Percentiles rank a stretch among this genome's conserved stretches.
These are phyloP conservation scores for Paecilomyces sp. DNA, from an alignment of 2,329 filamentous ascomycete genomes.

Conservation along the genomic window DNA sequence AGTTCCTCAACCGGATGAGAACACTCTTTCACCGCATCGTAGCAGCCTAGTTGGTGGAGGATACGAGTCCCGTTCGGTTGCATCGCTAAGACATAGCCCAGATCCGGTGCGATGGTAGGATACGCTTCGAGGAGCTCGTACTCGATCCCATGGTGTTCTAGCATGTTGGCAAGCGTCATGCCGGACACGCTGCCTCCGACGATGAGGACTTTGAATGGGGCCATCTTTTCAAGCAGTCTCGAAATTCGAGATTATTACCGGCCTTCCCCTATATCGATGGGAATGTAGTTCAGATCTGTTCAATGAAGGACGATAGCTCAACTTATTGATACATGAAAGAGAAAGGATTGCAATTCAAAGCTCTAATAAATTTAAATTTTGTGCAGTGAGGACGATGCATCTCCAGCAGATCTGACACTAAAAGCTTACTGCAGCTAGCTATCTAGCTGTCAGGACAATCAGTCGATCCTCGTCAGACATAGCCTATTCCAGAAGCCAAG, in stretches of 20 bases:
- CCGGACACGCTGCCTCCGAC: slow-evolving; percentile 7
- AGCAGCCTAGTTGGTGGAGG: slow-evolving; percentile 1
- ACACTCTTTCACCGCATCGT: not conserved
- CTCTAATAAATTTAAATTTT: too few species aligned
- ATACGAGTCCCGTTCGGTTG: slow-evolving; percentile 1
- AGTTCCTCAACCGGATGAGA: not conserved
- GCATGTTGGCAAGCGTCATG: slow-evolving; percentile 6
- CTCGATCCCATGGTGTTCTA: slow-evolving; percentile 7
- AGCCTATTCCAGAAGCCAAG: not conserved
- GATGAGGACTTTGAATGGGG: slow-evolving; percentile 8
- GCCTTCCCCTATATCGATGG: not conserved
- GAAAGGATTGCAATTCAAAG: too few species aligned
- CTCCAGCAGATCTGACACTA: too few species aligned
- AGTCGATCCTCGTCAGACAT: too few species aligned
- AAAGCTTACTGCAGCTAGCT: too few species aligned
- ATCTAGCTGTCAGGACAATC: too few species aligned
- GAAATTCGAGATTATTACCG: not conserved
- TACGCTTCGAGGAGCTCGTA: slow-evolving; percentile 6
- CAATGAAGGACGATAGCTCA: not conserved
- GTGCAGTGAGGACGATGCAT: too few species aligned
- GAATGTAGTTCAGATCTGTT: not conserved
- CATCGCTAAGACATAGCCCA: slow-evolving; percentile 1
- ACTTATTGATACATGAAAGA: too few species aligned
- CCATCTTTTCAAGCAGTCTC: not conserved
- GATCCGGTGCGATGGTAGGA: slow-evolving; percentile 1